A percentile compares a stretch with the other conserved stretches of the same genome.
These are phyloP conservation scores for Xylaria telfairii DNA, from an alignment of 495 filamentous ascomycete species.

Conservation along the genomic window DNA sequence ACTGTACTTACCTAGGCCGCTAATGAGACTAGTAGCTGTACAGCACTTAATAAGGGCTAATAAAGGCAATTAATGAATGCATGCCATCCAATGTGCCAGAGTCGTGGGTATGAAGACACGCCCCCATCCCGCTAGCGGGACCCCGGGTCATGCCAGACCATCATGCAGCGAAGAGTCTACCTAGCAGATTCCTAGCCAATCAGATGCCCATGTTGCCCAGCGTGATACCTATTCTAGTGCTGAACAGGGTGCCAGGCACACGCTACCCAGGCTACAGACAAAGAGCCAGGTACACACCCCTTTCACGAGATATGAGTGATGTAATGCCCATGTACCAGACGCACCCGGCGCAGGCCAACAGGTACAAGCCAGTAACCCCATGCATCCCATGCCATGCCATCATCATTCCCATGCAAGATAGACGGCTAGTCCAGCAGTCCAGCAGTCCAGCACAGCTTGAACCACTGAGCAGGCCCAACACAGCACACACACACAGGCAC, in stretches of 20 bases:
- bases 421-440: no score
- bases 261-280: background rate
- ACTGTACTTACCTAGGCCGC: no score
- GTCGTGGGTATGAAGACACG: slow-evolving; percentile 5
- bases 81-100: slow-evolving; percentile 13
- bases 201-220: slow-evolving; percentile 6
- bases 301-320: slow-evolving; percentile 19
- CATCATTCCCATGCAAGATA: slow-evolving; percentile 7
- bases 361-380: slow-evolving; percentile 23
- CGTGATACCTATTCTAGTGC: slow-evolving; percentile 25
- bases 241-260: background rate
- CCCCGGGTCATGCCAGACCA: slow-evolving; percentile 2
- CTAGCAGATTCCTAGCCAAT: no score
- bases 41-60: background rate
- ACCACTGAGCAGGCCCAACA: slow-evolving; percentile 25
- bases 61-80: background rate
- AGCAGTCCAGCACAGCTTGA: slow-evolving; percentile 4
- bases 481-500: slow-evolving; percentile 15
- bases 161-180: background rate
- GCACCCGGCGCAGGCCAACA: background rate
- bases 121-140: slow-evolving; percentile 5
- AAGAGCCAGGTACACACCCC: slow-evolving; percentile 20
- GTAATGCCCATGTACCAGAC: slow-evolving; percentile 16
- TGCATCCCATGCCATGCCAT: background rate
- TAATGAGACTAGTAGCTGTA: background rate